Percentiles rank a stretch among this genome's conserved stretches.
Evolutionary conservation across 2,329 filamentous ascomycete genomes (phyloP).

Genomic region (Teratosphaeria epicoccoides): DNA sequence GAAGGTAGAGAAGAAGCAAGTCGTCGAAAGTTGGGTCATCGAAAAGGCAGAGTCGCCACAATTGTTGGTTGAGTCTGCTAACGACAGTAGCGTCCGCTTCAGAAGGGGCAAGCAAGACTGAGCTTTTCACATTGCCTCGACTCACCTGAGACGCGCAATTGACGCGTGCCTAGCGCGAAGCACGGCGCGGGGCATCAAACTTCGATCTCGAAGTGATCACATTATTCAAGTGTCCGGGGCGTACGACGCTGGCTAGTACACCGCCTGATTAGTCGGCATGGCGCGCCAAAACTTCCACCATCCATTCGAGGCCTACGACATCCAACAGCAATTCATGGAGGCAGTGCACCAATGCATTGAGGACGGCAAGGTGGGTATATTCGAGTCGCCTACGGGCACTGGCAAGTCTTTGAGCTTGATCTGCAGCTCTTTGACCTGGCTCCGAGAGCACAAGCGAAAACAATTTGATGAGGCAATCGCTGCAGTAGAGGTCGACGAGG

Average conservation of each 20-base stretch:
- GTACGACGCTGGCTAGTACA: not conserved
- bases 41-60: conserved; percentile 19
- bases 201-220: not conserved
- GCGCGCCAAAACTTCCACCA: conserved; percentile 60
- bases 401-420: conserved; percentile 90
- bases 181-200: not conserved
- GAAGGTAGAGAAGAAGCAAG: conserved; percentile 54
- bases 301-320: conserved; percentile 76
- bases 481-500: conserved; percentile 40
- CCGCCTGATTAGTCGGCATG: conserved; percentile 9
- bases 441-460: conserved; percentile 67
- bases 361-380: conserved; percentile 69
- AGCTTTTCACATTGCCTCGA: conserved; percentile 4
- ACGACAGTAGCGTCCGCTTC: conserved; percentile 23
- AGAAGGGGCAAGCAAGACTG: conserved; percentile 37
- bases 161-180: conserved; percentile 15
- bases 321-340: conserved; percentile 81
- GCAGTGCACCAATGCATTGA: conserved; percentile 71
- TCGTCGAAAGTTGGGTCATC: conserved; percentile 61
- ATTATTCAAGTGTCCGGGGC: not conserved
- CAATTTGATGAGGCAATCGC: conserved; percentile 45
- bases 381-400: conserved; percentile 80
- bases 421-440: conserved; percentile 79
- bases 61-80: conserved; percentile 5
- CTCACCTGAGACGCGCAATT: conserved; percentile 5